Base-by-base conservation (phyloP, 345 rosid genomes). In the Boechera divaricarpa region DNA sequence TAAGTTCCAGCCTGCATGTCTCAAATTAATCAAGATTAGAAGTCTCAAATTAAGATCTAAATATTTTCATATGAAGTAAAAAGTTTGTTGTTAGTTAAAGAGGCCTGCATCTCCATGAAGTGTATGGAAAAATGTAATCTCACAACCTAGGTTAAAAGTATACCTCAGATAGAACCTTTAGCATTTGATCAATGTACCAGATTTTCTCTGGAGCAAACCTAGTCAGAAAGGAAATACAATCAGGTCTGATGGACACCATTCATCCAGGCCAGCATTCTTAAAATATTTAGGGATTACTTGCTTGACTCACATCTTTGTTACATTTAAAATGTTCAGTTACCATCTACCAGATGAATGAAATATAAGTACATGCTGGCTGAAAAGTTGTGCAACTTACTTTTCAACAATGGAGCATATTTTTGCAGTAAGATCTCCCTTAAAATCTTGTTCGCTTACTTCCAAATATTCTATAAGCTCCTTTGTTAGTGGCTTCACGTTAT, bases 141-240 rank as follows among this genome's bases (percentile, higher is more conserved):
- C 47, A 47, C 45, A 10, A 48, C 47, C 59, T 47, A 45, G 51
- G 58, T 44, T 54, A 54, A 64, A 36, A 58, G 44, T 68, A 76
- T 92, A 95, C 99, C 97, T 95, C 91, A 47, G 94, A 82, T 56
- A 95, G 94, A 88, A 92, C 98, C 90, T 87, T 95, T 82, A 95
- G 90, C 99, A 95, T 92, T 86, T 92, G 98, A 86, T 92, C 92
- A 78, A 95, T 89, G 82, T 95, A 89, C 99, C 99, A 95, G 59
- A 86, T 89, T 83, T 95, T 95, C 80, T 92, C 97, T 2, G 92
- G 90, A 68, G 97, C 86, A 87, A 89, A 92, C 98, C 99, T 95
- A 77, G 79, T 67, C 59, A 78, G 64, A 70, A 82, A 63, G 79
- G 36, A 71, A 72, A 57, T 21, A 70, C 45, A 72, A 52, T 26